phyloP scores from a whole-genome alignment of 73 alveolate genomes.

The Paramecium sexaurelia region DNA sequence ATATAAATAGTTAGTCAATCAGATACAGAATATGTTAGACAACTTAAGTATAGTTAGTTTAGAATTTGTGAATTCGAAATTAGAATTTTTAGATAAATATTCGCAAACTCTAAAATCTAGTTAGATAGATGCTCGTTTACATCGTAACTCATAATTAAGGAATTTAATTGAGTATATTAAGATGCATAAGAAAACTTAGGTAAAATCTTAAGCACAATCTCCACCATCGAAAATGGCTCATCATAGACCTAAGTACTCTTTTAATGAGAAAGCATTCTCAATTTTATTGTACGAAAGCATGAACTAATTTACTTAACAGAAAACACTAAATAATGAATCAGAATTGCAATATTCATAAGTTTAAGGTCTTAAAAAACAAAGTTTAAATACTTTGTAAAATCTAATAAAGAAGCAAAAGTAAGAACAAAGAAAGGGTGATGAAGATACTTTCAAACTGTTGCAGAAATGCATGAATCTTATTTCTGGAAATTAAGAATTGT shows the following conservation, averaged over 20 bases:
- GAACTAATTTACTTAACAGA: neutral
- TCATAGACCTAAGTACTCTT: neutral
- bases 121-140: conserved; percentile 1
- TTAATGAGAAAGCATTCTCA: neutral
- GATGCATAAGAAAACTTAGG: neutral
- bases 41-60: neutral
- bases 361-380: neutral
- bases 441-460: neutral
- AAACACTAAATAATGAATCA: neutral
- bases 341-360: neutral
- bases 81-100: neutral
- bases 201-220: neutral
- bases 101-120: neutral
- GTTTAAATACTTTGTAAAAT: neutral
- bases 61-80: conserved; percentile 25
- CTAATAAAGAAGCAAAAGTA: neutral
- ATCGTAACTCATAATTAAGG: neutral
- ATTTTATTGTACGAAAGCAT: neutral
- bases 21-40: neutral
- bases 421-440: neutral
- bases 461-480: neutral
- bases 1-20: neutral
- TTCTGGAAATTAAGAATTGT: neutral
- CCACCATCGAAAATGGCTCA: neutral
- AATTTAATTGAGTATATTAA: neutral